Evolutionary conservation across 108 stramenopile genomes (phyloP), one percentile per base, ranked within the genome.

Genomic region (Stephanodiscus minutulus): DNA sequence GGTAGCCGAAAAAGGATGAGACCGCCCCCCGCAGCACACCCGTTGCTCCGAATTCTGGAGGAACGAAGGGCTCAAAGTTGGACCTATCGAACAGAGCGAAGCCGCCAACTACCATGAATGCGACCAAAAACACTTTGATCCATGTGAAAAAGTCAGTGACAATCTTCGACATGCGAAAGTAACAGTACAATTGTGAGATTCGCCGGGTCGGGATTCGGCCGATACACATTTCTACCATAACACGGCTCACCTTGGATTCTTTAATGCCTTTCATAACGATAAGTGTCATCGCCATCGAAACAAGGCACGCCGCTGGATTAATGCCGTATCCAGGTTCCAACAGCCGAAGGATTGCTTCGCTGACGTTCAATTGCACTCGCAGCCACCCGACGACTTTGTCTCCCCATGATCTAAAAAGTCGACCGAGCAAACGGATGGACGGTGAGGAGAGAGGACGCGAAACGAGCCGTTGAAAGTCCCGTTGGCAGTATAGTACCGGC

Each of bases 1-100:
- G 67, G 61, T 90, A 97, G 4, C 94, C 97, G 83, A 97, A 97
- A 74, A 97, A 96, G 22, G 89, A 86, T 0, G 69, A 68, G 7
- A 86, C 82, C 9, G 86, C 80, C n/a, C 96, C 96, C 35, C 87
- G 81, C 47, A 94, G 49, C 55, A 90, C 68, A 15, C 91, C 92
- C 0, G 77, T 28, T 31, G 75, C 76, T 24, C 88, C 89, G 43
- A 83, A 84, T 35, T 87, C 68, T 1, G 82, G 82, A 37, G 82
- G 84, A 9, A 89, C 66, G 41, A 88, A 81, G 22, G 88, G 87
- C 10, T 43, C 73, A n/a, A 91, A 61, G 57, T 94, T 93, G 17
- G 76, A 73, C 5, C 71, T 57, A 43, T 84, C 47, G 69, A 85
- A 88, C 8, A 94, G 68, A 20, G 65, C 65, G 31, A 92, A 85